Conservation (phyloP, 805 yeast species). For the Suhomyces faveliae region DNA sequence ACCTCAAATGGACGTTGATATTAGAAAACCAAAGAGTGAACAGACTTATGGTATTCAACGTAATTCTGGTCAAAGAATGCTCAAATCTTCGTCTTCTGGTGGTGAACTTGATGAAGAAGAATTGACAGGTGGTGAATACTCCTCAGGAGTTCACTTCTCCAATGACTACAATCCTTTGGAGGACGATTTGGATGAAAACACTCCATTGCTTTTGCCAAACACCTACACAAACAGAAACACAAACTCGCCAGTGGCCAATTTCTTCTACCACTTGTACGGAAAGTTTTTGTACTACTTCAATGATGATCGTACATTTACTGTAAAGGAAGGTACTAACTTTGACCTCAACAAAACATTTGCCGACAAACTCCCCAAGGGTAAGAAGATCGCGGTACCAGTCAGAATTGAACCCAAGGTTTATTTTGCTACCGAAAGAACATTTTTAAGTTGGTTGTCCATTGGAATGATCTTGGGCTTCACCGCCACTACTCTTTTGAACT, state of each 20-base stretch:
- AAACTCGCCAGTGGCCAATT: constrained; percentile 33
- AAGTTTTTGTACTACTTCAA: constrained; percentile 40
- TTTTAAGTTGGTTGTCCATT: constrained; percentile 88
- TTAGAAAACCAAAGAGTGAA: constrained; percentile 75
- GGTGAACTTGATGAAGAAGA: constrained; percentile 72
- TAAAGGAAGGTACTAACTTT: constrained; percentile 44
- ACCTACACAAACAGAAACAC: constrained; percentile 26
- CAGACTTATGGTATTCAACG: constrained; percentile 65
- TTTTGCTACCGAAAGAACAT: constrained; percentile 96
- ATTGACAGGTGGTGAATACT: constrained; percentile 42
- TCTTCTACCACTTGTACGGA: constrained; percentile 32
- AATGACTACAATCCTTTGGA: constrained; percentile 46
- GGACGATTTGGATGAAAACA: constrained; percentile 49
- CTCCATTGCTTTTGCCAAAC: constrained; percentile 43
- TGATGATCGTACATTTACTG: constrained; percentile 46
- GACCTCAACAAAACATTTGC: constrained; percentile 45
- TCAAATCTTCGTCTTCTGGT: constrained; percentile 45
- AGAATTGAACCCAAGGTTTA: constrained; percentile 99
- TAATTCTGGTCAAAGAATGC: constrained; percentile 26
- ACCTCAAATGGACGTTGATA: constrained; percentile 95
- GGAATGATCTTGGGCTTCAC: constrained; percentile 86
- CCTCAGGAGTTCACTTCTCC: constrained; percentile 40
- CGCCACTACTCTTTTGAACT: constrained; percentile 80
- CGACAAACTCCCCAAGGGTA: constrained; percentile 81
- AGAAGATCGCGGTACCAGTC: constrained; percentile 86